A percentile compares a stretch with the other conserved stretches of the same genome.
phyloP scores from a whole-genome alignment of 805 yeast species.

The Nakazawaea populi region DNA sequence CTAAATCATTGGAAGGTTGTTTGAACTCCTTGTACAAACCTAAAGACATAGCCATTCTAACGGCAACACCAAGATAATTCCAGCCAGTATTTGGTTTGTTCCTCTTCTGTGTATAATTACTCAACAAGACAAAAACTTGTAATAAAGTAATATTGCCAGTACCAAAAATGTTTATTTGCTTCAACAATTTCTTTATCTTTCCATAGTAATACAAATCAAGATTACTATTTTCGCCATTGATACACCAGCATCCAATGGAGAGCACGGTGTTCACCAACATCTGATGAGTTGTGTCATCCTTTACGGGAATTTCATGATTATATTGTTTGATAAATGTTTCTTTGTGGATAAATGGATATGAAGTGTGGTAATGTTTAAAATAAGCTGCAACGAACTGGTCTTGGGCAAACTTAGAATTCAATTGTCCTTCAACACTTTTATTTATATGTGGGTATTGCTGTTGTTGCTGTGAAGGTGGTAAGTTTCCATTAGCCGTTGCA shows the following conservation, averaged over 20 bases:
- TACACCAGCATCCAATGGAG: conserved; percentile 68
- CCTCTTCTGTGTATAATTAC: conserved; percentile 59
- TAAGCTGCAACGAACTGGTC: conserved; percentile 35
- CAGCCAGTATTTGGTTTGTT: conserved; percentile 66
- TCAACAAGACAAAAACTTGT: conserved; percentile 45
- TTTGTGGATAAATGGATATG: conserved; percentile 56
- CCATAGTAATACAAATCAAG: conserved; percentile 52
- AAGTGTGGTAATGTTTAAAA: conserved; percentile 53
- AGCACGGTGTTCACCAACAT: conserved; percentile 49
- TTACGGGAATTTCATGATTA: conserved; percentile 33
- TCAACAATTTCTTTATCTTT: conserved; percentile 40
- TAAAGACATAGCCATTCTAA: conserved; percentile 60
- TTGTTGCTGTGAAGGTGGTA: not conserved
- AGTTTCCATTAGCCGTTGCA: conserved; percentile 3
- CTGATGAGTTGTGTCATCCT: conserved; percentile 43
- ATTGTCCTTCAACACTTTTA: conserved; percentile 13
- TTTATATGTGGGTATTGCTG: not conserved
- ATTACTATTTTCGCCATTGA: conserved; percentile 46
- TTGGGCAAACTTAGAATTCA: conserved; percentile 17
- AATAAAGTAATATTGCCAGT: conserved; percentile 52
- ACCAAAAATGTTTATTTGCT: conserved; percentile 43
- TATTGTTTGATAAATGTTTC: conserved; percentile 46
- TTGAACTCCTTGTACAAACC: conserved; percentile 56
- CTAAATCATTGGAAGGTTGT: conserved; percentile 17
- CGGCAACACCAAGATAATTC: conserved; percentile 59